Evolutionary conservation across 805 yeast species (phyloP).

Genomic region (Metschnikowia similis): DNA sequence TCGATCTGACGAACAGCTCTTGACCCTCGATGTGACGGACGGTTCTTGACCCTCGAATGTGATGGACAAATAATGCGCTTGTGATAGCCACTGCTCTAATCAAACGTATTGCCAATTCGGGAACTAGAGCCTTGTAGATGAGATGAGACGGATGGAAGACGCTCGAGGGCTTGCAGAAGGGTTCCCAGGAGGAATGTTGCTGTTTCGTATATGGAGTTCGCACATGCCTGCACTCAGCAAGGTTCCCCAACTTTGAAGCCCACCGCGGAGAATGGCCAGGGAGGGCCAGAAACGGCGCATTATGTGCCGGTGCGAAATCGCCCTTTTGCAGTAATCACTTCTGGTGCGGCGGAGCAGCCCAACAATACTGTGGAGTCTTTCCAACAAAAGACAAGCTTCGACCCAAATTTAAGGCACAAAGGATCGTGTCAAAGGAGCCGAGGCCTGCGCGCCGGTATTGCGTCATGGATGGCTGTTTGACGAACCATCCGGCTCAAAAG

Average conservation of each 20-base stretch:
- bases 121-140: not conserved
- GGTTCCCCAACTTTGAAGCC: conserved; percentile 2
- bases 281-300: not conserved
- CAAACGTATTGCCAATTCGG: not conserved
- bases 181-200: not conserved
- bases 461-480: too few species aligned
- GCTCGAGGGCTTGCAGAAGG: not conserved
- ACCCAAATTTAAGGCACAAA: too few species aligned
- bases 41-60: too few species aligned
- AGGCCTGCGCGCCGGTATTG: too few species aligned
- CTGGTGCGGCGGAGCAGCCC: not conserved
- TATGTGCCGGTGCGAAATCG: not conserved
- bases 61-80: too few species aligned
- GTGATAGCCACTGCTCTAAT: too few species aligned
- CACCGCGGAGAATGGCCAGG: conserved; percentile 1
- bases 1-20: too few species aligned
- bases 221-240: not conserved
- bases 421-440: too few species aligned
- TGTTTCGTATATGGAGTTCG: conserved; percentile 3
- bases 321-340: not conserved
- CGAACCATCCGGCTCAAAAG: too few species aligned
- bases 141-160: not conserved
- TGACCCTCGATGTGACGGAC: too few species aligned
- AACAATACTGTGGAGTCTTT: not conserved
- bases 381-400: too few species aligned